Evolutionary conservation across 768 basidiomycete species (phyloP).

Genomic region (Sporobolomyces phaffii): DNA sequence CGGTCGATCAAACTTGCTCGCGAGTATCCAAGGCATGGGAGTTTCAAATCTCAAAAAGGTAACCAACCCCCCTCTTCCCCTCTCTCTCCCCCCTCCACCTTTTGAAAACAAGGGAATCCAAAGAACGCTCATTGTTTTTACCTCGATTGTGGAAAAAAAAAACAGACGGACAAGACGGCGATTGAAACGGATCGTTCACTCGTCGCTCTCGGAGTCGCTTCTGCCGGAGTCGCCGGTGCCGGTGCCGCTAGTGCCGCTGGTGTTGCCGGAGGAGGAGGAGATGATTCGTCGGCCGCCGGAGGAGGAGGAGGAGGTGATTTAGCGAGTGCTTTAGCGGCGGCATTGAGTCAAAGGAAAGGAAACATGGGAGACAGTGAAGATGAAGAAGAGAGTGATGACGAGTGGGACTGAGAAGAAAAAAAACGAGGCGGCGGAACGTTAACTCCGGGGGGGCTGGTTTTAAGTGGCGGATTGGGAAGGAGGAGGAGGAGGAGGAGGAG

Average conservation of each 20-base stretch:
- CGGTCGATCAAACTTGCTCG: conserved; percentile 63
- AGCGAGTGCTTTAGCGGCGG: conserved; percentile 75
- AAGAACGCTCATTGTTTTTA: too few relatives aligned
- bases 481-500: too few relatives aligned
- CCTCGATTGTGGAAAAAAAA: too few relatives aligned
- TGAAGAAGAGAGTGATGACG: conserved; percentile 68
- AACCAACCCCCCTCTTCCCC: background rate
- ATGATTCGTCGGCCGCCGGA: too few relatives aligned
- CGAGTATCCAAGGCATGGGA: conserved; percentile 75
- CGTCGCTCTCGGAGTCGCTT: conserved; percentile 22
- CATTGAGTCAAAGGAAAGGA: conserved; percentile 74
- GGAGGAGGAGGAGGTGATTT: conserved; percentile 63
- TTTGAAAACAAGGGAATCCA: background rate
- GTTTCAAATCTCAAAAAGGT: conserved; percentile 63
- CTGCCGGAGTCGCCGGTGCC: background rate
- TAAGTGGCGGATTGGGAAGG: too few relatives aligned
- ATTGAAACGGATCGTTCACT: conserved; percentile 25
- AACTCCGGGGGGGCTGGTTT: too few relatives aligned
- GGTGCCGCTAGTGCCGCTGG: conserved; percentile 17
- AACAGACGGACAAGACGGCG: conserved; percentile 22
- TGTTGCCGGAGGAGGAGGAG: conserved; percentile 22
- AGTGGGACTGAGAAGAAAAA: too few relatives aligned
- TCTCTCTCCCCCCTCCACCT: background rate
- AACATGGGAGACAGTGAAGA: conserved; percentile 76
- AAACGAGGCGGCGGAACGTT: too few relatives aligned